Evolutionary conservation across 768 basidiomycete genomes (phyloP), one percentile per base, ranked within the genome.

Genomic region (Tulasnella sp.): DNA sequence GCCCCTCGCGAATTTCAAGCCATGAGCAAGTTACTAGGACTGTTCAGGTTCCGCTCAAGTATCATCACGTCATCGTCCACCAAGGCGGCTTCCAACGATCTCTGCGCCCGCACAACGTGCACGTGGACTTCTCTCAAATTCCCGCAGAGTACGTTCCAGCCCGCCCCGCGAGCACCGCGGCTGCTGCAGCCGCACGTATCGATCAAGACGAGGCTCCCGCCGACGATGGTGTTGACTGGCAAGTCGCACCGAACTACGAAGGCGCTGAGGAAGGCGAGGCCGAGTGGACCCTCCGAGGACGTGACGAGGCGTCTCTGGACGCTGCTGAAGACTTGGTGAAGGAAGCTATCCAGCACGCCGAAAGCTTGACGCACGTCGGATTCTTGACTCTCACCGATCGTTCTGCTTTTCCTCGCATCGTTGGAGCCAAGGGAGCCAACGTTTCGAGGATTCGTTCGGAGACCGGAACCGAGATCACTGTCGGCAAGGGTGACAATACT

Each of bases 381-480:
- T 94, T 91, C 85, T 84, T 96, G 71, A 94, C 90, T 9, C 83
- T 96, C 47, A 82, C 87, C 44, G 90, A 94, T 78, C 88, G 94
- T 75, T 86, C 89, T 40, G 85, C 86, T 39, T 98, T 98, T 87
- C 95, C 95, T 16, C 85, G 93, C 75, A 95, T 98, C 76, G 94
- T 98, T 74, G 95, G 95, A 42, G 82, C 90, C 12, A 96, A 95
- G 81, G 95, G 95, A 69, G 83, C 93, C 34, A 98, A 94, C 76
- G 91, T 98, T 67, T 85, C 90, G 68, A 90, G 95, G 65, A 85
- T 98, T 68, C 88, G 95, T 71, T 86, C 86, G 67, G 94, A 94
- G 81, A 96, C 91, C 68, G 92, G 93, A 47, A 91, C 95, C 70
- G 94, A 96, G 78, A 94, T 98, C 76, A 92, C 87, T 52, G 92